phyloP scores from a whole-genome alignment of 2,329 filamentous ascomycete species.

The Aspergillus felis region DNA sequence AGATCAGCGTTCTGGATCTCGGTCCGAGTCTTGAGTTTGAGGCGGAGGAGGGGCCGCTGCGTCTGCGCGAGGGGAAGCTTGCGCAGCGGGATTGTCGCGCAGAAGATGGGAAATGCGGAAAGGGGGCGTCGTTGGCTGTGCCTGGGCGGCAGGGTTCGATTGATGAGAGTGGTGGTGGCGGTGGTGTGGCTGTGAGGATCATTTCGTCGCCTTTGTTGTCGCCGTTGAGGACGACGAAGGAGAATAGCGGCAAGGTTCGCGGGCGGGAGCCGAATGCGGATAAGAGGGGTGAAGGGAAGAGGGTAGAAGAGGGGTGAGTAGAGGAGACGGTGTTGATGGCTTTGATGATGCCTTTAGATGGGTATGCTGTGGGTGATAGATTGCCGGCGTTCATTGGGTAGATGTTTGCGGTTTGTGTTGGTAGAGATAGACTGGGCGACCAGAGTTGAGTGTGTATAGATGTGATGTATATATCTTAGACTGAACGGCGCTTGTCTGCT shows the following conservation, averaged over 20 bases:
- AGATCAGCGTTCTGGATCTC: conserved; percentile 25
- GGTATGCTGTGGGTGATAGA: neutral
- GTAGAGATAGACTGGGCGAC: neutral
- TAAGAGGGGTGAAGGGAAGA: conserved; percentile 2
- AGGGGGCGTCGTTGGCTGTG: neutral
- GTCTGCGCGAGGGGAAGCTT: neutral
- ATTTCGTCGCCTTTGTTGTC: conserved; percentile 5
- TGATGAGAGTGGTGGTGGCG: neutral
- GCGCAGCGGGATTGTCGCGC: neutral
- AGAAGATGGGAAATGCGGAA: neutral
- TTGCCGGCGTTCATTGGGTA: neutral
- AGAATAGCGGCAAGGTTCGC: neutral
- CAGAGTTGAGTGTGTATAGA: neutral
- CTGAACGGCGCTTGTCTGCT: neutral
- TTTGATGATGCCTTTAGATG: neutral
- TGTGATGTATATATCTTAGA: neutral
- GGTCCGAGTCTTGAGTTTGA: conserved; percentile 13
- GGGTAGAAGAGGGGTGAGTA: neutral
- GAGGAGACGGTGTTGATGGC: no score
- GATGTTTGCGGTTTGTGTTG: neutral
- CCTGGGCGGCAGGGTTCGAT: neutral
- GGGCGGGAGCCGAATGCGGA: neutral
- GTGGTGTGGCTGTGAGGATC: neutral
- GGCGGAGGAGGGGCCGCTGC: neutral
- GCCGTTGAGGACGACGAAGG: neutral